Percentiles rank a stretch among this genome's conserved stretches.
Evolutionary conservation across 805 yeast genomes (phyloP).

Genomic region (Zygosaccharomyces pseudorouxii): DNA sequence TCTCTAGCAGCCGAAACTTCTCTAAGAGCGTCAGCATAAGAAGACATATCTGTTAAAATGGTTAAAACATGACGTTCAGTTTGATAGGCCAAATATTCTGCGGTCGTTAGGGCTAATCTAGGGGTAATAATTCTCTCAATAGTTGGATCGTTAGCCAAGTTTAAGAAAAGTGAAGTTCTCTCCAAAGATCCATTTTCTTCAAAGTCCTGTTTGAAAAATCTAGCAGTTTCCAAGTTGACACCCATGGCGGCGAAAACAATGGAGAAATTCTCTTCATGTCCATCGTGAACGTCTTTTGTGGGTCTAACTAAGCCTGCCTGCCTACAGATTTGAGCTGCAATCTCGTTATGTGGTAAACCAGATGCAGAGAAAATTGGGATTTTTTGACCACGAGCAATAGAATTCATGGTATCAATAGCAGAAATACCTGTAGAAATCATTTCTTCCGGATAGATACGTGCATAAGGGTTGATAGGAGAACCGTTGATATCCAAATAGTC

Average conservation of each 20-base stretch:
- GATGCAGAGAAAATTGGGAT: slow-evolving; percentile 99
- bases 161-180: slow-evolving; percentile 93
- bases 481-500: slow-evolving; percentile 98
- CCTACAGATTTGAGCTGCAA: slow-evolving; percentile 99
- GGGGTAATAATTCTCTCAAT: slow-evolving; percentile 99
- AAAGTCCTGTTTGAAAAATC: slow-evolving; percentile 98
- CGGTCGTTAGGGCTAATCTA: slow-evolving; percentile 96
- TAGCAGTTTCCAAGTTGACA: slow-evolving; percentile 95
- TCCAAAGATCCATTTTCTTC: slow-evolving; percentile 98
- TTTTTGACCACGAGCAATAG: slow-evolving; percentile 99
- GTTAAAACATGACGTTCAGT: slow-evolving; percentile 99
- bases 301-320: slow-evolving; percentile 99
- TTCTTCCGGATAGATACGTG: slow-evolving; percentile 99
- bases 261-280: slow-evolving; percentile 98
- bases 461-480: slow-evolving; percentile 96
- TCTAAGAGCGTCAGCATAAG: slow-evolving; percentile 99
- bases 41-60: slow-evolving; percentile 97
- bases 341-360: slow-evolving; percentile 98
- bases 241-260: slow-evolving; percentile 99
- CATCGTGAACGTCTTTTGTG: slow-evolving; percentile 98
- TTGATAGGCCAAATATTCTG: slow-evolving; percentile 97
- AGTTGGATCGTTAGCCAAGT: slow-evolving; percentile 98
- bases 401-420: slow-evolving; percentile 98
- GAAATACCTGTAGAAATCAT: slow-evolving; percentile 99
- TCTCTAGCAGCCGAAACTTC: slow-evolving; percentile 99